phyloP scores from a whole-genome alignment of 2,329 filamentous ascomycete genomes.

The Coleophoma cylindrospora region DNA sequence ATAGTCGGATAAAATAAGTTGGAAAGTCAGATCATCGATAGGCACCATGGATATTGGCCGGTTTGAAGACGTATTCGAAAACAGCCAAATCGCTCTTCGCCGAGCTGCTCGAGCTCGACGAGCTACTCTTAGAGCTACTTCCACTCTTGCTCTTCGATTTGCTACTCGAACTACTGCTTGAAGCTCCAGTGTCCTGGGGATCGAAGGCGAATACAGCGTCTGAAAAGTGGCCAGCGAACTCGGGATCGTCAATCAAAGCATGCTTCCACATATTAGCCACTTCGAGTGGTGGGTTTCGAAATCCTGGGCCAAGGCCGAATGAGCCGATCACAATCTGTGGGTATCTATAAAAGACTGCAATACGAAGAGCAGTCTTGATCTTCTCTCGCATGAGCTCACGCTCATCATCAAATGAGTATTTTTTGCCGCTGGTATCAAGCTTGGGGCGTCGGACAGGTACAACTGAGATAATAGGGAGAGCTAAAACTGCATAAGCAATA shows the following conservation, averaged over 20 bases:
- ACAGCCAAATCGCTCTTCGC: slow-evolving; percentile 40
- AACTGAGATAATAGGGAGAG: slow-evolving; percentile 69
- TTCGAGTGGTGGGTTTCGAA: slow-evolving; percentile 60
- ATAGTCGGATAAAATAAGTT: too few relatives aligned
- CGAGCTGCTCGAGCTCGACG: slow-evolving; percentile 28
- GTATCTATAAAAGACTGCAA: slow-evolving; percentile 58
- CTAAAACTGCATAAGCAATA: slow-evolving; percentile 17
- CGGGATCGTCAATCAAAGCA: slow-evolving; percentile 56
- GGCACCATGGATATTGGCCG: slow-evolving; percentile 29
- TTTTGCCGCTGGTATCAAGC: slow-evolving; percentile 59
- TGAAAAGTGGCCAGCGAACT: slow-evolving; percentile 55
- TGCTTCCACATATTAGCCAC: slow-evolving; percentile 63
- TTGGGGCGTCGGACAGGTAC: slow-evolving; percentile 70
- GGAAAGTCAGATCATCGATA: neutral
- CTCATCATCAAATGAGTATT: slow-evolving; percentile 69
- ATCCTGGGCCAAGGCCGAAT: slow-evolving; percentile 59
- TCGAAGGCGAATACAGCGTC: slow-evolving; percentile 63
- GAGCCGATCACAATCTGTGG: slow-evolving; percentile 56
- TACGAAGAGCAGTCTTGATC: slow-evolving; percentile 64
- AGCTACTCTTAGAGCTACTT: neutral
- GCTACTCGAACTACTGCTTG: slow-evolving; percentile 9
- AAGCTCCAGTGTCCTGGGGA: slow-evolving; percentile 31
- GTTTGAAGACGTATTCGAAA: slow-evolving; percentile 47
- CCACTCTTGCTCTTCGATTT: slow-evolving; percentile 3
- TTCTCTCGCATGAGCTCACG: slow-evolving; percentile 68